These are phyloP conservation scores for Lentinus brumalis DNA, from an alignment of 768 basidiomycete species.

Conservation along the genomic window DNA sequence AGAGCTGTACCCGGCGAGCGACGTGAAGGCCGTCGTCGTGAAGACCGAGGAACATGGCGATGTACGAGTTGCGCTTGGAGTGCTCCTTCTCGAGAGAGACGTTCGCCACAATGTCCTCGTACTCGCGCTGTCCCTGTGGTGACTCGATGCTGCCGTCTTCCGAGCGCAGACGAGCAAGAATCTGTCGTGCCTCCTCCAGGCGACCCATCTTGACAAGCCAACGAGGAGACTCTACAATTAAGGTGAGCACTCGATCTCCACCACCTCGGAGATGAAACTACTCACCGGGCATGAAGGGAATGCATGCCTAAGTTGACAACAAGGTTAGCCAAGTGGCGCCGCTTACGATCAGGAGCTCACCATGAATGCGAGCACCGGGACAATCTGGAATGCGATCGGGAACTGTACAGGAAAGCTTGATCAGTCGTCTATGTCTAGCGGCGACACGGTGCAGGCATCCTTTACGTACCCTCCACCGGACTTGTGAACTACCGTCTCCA, in stretches of 20 bases:
- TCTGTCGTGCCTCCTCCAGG: slow-evolving; percentile 37
- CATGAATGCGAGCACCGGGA: slow-evolving; percentile 43
- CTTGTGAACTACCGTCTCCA: slow-evolving; percentile 43
- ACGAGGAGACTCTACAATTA: slow-evolving; percentile 25
- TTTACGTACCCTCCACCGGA: slow-evolving; percentile 35
- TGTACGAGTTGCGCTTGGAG: slow-evolving; percentile 42
- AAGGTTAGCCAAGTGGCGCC: slow-evolving; percentile 12
- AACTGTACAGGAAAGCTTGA: slow-evolving; percentile 30
- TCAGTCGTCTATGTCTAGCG: not conserved
- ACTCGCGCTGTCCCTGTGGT: slow-evolving; percentile 34
- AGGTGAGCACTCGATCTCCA: not conserved
- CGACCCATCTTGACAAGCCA: slow-evolving; percentile 45
- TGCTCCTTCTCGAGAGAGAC: slow-evolving; percentile 43
- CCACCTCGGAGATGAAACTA: not conserved
- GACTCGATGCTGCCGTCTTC: slow-evolving; percentile 30
- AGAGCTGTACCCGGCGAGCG: slow-evolving; percentile 44
- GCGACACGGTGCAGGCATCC: not conserved
- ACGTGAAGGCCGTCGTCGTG: slow-evolving; percentile 44
- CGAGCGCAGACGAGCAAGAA: slow-evolving; percentile 37
- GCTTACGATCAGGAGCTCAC: slow-evolving; percentile 20
- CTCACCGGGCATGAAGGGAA: slow-evolving; percentile 37
- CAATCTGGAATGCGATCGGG: slow-evolving; percentile 47
- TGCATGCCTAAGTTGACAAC: slow-evolving; percentile 11
- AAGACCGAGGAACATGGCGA: slow-evolving; percentile 45
- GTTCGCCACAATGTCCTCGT: slow-evolving; percentile 41